phyloP scores from a whole-genome alignment of 495 filamentous ascomycete species.

The Sordaria brevicollis region DNA sequence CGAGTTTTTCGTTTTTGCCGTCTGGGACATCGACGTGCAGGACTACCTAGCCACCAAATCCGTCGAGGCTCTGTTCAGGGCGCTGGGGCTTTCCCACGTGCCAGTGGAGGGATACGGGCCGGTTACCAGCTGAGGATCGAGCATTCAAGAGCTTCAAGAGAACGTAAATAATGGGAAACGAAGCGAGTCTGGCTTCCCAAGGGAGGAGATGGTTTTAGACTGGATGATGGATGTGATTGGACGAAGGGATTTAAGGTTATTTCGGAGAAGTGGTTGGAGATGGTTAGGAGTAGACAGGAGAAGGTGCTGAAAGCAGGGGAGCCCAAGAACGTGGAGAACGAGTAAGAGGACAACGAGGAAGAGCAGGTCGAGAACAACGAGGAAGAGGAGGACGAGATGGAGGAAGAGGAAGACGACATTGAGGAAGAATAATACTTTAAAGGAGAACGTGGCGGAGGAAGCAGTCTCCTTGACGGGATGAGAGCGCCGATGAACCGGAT shows the following conservation, averaged over 20 bases:
- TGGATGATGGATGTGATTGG: not conserved
- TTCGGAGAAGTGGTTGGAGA: conserved; percentile 14
- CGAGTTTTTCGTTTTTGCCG: conserved; percentile 13
- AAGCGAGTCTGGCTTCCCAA: no score
- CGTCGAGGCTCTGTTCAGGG: conserved; percentile 3
- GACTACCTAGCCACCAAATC: not conserved
- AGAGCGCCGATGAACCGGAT: no score
- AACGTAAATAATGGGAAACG: no score
- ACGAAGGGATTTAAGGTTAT: conserved; percentile 13
- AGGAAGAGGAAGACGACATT: no score
- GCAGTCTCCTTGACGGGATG: no score
- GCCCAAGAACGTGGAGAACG: no score
- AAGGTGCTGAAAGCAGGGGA: not conserved
- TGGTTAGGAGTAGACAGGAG: conserved; percentile 1
- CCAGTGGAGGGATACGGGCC: conserved; percentile 3
- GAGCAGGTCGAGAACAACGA: no score
- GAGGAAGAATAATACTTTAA: no score
- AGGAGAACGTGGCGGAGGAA: no score
- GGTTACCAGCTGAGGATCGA: not conserved
- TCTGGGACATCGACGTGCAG: conserved; percentile 12
- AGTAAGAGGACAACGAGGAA: no score
- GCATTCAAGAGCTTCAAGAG: conserved; percentile 5
- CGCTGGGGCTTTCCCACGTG: conserved; percentile 4
- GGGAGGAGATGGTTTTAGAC: no score
- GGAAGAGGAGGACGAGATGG: no score